Evolutionary conservation across 495 filamentous ascomycete genomes (phyloP).

Genomic region (Pyronema domesticum): DNA sequence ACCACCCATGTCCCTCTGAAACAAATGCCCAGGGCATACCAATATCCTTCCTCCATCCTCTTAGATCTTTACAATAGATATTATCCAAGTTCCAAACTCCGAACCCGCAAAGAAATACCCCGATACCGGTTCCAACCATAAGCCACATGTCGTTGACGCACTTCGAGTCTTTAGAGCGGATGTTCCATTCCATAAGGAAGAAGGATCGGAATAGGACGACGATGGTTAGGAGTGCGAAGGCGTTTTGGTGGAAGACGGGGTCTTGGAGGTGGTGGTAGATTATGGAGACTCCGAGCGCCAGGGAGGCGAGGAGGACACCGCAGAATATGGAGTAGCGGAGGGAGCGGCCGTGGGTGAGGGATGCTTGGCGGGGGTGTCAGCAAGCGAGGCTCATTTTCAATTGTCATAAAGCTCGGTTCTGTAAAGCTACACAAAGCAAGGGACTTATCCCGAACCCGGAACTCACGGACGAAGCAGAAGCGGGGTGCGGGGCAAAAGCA

Average conservation of each 20-base stretch:
- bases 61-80: constrained; percentile 53
- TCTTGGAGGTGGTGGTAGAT: constrained; percentile 85
- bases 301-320: constrained; percentile 27
- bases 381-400: constrained; percentile 3
- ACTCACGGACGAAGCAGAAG: too few relatives aligned
- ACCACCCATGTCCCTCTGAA: constrained; percentile 93
- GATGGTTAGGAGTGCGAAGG: constrained; percentile 64
- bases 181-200: constrained; percentile 71
- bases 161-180: constrained; percentile 44
- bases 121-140: constrained; percentile 51
- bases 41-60: constrained; percentile 49
- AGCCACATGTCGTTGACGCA: constrained; percentile 59
- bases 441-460: not conserved
- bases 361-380: constrained; percentile 31
- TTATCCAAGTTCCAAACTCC: constrained; percentile 79
- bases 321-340: constrained; percentile 36
- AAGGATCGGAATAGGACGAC: constrained; percentile 63
- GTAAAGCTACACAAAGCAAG: not conserved
- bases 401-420: not conserved
- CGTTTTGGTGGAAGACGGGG: constrained; percentile 80
- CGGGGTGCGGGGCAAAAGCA: too few relatives aligned
- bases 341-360: constrained; percentile 57
- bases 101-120: constrained; percentile 69
- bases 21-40: constrained; percentile 80
- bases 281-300: constrained; percentile 10